A percentile compares a stretch with the other conserved stretches of the same genome.
These are phyloP conservation scores for Datisca glomerata DNA, from an alignment of 306 rosid genomes.

Conservation along the genomic window DNA sequence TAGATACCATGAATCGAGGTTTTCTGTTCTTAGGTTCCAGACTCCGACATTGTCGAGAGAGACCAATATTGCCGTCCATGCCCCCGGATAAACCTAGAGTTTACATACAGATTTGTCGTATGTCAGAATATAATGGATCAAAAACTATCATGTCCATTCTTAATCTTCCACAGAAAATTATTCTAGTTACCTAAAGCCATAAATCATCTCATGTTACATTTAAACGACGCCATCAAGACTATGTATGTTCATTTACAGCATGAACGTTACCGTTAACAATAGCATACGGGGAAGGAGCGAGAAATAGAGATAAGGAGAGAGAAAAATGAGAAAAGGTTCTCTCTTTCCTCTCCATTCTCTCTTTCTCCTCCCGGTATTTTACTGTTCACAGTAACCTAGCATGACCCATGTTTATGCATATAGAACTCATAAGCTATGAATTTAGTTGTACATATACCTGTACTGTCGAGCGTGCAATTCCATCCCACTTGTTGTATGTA, in stretches of 20 bases:
- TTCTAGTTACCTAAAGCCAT: too few species aligned
- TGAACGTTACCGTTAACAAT: background rate
- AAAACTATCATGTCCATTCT: background rate
- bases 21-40: conserved; percentile 88
- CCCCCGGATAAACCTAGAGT: conserved; percentile 84
- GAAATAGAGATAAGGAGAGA: too few species aligned
- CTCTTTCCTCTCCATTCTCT: background rate
- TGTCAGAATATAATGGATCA: background rate
- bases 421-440: background rate
- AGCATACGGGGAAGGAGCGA: too few species aligned
- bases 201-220: too few species aligned
- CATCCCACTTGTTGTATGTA: conserved; percentile 96
- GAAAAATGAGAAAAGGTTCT: background rate
- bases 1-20: conserved; percentile 90
- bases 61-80: conserved; percentile 83
- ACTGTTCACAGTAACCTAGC: background rate
- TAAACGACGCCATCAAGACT: too few species aligned
- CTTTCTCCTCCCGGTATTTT: background rate
- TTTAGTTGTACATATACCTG: conserved; percentile 34
- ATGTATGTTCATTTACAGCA: background rate
- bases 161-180: background rate
- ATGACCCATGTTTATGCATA: background rate
- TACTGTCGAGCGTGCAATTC: conserved; percentile 76
- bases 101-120: background rate
- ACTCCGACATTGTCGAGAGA: conserved; percentile 90